phyloP scores from a whole-genome alignment of 2,329 filamentous ascomycete genomes.

The Parastagonospora nodorum region DNA sequence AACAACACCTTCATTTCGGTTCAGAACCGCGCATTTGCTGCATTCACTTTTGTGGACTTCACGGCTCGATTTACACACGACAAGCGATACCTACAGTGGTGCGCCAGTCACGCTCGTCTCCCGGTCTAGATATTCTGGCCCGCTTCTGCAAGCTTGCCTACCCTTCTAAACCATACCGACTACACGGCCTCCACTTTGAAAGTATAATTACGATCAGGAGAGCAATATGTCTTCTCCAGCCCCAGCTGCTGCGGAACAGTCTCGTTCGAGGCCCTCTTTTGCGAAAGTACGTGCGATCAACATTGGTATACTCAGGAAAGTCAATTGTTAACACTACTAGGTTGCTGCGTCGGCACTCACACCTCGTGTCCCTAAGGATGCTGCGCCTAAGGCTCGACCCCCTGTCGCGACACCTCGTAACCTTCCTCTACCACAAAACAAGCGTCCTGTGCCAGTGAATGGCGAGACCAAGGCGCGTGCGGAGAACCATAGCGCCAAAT shows the following conservation, averaged over 20 bases:
- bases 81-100: no score
- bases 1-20: conserved; percentile 37
- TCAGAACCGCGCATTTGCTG: conserved; percentile 26
- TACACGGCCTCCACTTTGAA: background rate
- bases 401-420: conserved; percentile 33
- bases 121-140: no score
- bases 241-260: conserved; percentile 34
- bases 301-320: background rate
- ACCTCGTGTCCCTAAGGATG: conserved; percentile 31
- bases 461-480: conserved; percentile 19
- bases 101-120: background rate
- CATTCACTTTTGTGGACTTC: conserved; percentile 27
- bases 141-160: background rate
- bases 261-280: conserved; percentile 67
- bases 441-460: conserved; percentile 22
- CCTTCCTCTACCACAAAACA: conserved; percentile 23
- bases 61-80: conserved; percentile 1
- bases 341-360: conserved; percentile 49
- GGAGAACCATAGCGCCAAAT: conserved; percentile 17
- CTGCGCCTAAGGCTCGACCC: conserved; percentile 27
- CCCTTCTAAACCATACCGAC: background rate
- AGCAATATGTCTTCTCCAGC: conserved; percentile 39
- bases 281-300: conserved; percentile 65
- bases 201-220: no score
- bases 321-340: conserved; percentile 30